These are phyloP conservation scores for Kwoniella pini DNA, from an alignment of 768 basidiomycete genomes.

Conservation along the genomic window DNA sequence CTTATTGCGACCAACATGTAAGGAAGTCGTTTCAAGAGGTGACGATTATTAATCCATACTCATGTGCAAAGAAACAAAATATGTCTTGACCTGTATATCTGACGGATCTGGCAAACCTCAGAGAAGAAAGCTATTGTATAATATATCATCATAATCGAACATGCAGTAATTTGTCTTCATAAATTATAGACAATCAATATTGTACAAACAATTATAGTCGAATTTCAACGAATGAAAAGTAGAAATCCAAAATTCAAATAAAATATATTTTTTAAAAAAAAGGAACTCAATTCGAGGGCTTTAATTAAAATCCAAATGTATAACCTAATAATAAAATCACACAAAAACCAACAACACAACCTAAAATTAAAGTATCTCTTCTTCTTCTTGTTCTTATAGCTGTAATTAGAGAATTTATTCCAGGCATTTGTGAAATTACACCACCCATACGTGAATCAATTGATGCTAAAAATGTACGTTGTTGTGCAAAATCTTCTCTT, in stretches of 20 bases:
- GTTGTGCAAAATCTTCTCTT: slow-evolving; percentile 83
- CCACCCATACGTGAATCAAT: slow-evolving; percentile 83
- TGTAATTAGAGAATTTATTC: slow-evolving; percentile 80
- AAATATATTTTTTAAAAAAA: no score
- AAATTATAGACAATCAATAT: no score
- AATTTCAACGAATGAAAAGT: no score
- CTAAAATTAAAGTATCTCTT: slow-evolving; percentile 85
- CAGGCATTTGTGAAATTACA: slow-evolving; percentile 86
- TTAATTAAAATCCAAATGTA: slow-evolving; percentile 45
- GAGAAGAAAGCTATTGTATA: no score
- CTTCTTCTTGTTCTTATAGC: slow-evolving; percentile 93
- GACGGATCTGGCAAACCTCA: no score
- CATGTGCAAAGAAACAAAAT: no score
- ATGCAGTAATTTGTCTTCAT: no score
- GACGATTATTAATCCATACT: slow-evolving; percentile 56
- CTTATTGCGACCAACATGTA: slow-evolving; percentile 58
- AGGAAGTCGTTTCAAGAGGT: slow-evolving; percentile 59
- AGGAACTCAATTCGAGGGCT: not conserved
- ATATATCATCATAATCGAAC: not conserved
- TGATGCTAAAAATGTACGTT: slow-evolving; percentile 70
- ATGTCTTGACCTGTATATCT: no score
- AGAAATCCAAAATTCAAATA: no score
- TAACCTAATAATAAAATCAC: slow-evolving; percentile 66
- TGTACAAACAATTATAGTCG: no score
- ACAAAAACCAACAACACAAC: slow-evolving; percentile 82